phyloP scores from a whole-genome alignment of 495 filamentous ascomycete genomes.

The Lasiosphaeria hispida region DNA sequence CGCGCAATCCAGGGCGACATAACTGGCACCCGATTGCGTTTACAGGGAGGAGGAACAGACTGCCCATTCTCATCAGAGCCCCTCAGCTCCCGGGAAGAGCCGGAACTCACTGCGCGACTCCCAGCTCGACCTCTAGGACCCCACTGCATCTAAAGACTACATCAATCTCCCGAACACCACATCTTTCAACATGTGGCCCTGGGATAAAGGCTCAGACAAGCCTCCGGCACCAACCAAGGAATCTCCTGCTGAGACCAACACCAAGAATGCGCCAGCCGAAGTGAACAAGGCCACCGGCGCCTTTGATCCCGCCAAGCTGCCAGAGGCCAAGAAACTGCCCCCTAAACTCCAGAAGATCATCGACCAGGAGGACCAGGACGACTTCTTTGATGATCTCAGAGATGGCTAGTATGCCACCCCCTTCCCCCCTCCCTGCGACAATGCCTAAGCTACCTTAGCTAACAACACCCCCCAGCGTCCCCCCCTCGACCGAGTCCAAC shows the following conservation, averaged over 20 bases:
- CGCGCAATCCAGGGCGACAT: too few relatives aligned
- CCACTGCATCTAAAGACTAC: too few relatives aligned
- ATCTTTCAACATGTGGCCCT: conserved; percentile 36
- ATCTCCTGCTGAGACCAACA: conserved; percentile 27
- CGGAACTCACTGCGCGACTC: not conserved
- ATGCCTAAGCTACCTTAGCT: conserved; percentile 1
- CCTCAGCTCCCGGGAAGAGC: not conserved
- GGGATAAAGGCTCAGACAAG: conserved; percentile 41
- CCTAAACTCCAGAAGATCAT: conserved; percentile 67
- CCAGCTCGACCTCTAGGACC: too few relatives aligned
- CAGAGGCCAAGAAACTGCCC: conserved; percentile 62
- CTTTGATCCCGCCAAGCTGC: conserved; percentile 49
- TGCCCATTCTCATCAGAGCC: too few relatives aligned
- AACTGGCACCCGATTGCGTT: too few relatives aligned
- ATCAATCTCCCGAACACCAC: too few relatives aligned
- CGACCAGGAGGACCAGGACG: conserved; percentile 62
- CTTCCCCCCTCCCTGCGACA: not conserved
- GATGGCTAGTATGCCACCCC: conserved; percentile 69
- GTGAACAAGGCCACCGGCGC: conserved; percentile 20
- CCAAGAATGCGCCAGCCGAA: conserved; percentile 8
- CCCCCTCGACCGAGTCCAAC: conserved; percentile 78
- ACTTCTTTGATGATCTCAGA: conserved; percentile 73
- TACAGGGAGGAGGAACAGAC: too few relatives aligned
- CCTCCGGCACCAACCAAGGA: conserved; percentile 26
- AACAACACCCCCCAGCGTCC: conserved; percentile 52